Evolutionary conservation across 176 grass and related monocot species (phyloP).

Genomic region (Lolium perenne): DNA sequence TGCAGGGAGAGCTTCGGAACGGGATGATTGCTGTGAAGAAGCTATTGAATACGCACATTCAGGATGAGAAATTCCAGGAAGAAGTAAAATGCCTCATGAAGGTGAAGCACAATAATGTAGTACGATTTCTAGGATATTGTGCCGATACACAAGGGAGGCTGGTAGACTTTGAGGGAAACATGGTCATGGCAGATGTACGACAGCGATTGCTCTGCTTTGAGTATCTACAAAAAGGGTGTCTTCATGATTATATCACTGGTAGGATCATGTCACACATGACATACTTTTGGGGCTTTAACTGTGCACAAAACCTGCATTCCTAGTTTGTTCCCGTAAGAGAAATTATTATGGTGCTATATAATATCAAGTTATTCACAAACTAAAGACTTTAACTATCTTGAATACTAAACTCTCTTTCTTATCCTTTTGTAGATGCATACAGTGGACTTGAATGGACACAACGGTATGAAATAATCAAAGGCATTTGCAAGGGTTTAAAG

Average conservation of each 20-base stretch:
- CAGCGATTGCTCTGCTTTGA: neutral
- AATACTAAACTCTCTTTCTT: neutral
- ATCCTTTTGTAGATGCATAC: neutral
- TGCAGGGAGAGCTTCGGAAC: too few species aligned
- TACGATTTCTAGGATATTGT: neutral
- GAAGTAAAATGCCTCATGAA: neutral
- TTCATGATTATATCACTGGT: neutral
- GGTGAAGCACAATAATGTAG: neutral
- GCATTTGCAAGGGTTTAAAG: neutral
- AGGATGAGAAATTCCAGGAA: neutral
- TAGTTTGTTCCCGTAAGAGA: too few species aligned
- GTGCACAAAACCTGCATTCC: neutral
- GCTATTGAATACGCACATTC: neutral
- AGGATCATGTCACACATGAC: neutral
- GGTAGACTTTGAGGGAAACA: neutral
- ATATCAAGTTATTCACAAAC: too few species aligned
- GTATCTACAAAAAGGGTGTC: neutral
- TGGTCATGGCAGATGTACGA: neutral
- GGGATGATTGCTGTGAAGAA: too few species aligned
- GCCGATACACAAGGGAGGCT: neutral
- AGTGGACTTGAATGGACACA: neutral
- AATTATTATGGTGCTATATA: too few species aligned
- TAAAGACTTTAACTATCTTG: neutral
- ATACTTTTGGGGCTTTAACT: neutral
- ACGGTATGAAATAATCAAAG: neutral